Conservation (phyloP, 78 protist species). For the Planoprotostelium fungivorum region DNA sequence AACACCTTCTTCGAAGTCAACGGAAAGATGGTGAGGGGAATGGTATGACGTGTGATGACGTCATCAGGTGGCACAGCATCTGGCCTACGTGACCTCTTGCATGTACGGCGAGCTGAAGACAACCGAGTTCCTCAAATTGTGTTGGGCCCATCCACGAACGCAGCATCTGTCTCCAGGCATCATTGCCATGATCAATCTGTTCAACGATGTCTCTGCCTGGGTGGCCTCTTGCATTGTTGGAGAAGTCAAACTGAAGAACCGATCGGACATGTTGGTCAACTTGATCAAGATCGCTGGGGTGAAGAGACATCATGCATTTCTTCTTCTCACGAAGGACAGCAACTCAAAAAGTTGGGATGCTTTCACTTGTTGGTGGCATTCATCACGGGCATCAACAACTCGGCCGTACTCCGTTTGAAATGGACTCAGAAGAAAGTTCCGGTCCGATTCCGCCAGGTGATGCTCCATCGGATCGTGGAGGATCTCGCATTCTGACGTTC, state of each 20-base stretch:
- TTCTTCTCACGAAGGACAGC: background rate
- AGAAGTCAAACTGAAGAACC: constrained; percentile 34
- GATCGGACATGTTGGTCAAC: constrained; percentile 46
- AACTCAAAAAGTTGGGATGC: constrained; percentile 33
- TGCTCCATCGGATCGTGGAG: too few relatives aligned
- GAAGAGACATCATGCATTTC: background rate
- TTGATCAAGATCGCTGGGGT: constrained; percentile 42
- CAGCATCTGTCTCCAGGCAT: constrained; percentile 37
- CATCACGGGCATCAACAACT: constrained; percentile 43
- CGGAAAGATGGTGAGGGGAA: background rate
- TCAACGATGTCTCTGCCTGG: constrained; percentile 46
- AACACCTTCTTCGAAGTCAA: background rate
- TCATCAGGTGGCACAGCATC: background rate
- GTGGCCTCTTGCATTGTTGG: constrained; percentile 34
- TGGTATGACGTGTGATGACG: background rate
- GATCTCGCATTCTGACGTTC: background rate
- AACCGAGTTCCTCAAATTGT: background rate
- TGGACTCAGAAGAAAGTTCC: constrained; percentile 22
- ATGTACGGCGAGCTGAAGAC: background rate
- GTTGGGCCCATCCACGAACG: background rate
- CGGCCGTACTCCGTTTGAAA: constrained; percentile 34
- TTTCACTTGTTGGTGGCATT: constrained; percentile 36
- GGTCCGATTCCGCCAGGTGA: background rate
- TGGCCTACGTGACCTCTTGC: background rate
- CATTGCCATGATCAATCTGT: constrained; percentile 23